phyloP scores from a whole-genome alignment of 1,139 yeast species.

The Yamadazyma songkhlaensis region DNA sequence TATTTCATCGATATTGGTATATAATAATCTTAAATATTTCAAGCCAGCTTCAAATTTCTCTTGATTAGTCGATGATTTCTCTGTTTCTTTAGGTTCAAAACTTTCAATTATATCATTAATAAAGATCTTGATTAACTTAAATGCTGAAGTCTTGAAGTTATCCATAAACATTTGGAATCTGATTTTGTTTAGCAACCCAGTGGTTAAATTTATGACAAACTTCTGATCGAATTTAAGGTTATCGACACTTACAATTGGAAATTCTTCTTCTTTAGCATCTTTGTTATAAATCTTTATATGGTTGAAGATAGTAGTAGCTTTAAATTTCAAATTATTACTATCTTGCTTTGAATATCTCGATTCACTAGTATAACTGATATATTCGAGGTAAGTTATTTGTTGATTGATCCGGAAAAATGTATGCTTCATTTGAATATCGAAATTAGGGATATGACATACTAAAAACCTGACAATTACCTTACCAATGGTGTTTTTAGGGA shows the following conservation, averaged over 20 bases:
- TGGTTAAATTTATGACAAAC: constrained; percentile 17
- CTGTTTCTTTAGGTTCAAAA: constrained; percentile 1
- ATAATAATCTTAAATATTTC: constrained; percentile 9
- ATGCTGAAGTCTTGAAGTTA: constrained; percentile 24
- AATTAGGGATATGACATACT: constrained; percentile 22
- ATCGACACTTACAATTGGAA: constrained; percentile 13
- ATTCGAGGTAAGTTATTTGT: constrained; percentile 20
- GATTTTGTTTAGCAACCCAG: constrained; percentile 21
- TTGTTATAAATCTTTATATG: constrained; percentile 10
- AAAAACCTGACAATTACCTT: constrained; percentile 14
- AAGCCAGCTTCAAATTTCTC: neutral
- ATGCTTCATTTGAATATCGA: constrained; percentile 29
- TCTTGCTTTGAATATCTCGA: constrained; percentile 23
- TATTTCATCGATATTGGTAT: constrained; percentile 14
- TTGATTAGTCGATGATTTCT: neutral
- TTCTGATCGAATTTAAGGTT: constrained; percentile 20
- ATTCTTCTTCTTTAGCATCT: constrained; percentile 4
- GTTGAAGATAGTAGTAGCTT: constrained; percentile 16
- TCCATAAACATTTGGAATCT: constrained; percentile 24
- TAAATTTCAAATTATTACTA: constrained; percentile 19
- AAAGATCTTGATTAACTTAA: constrained; percentile 21
- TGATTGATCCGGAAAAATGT: constrained; percentile 14
- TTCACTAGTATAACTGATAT: constrained; percentile 17
- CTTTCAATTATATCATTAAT: constrained; percentile 8
- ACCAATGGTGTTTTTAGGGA: constrained; percentile 17